Conservation (phyloP, 2,329 filamentous ascomycete genomes). For the Epichloe uncinata region DNA sequence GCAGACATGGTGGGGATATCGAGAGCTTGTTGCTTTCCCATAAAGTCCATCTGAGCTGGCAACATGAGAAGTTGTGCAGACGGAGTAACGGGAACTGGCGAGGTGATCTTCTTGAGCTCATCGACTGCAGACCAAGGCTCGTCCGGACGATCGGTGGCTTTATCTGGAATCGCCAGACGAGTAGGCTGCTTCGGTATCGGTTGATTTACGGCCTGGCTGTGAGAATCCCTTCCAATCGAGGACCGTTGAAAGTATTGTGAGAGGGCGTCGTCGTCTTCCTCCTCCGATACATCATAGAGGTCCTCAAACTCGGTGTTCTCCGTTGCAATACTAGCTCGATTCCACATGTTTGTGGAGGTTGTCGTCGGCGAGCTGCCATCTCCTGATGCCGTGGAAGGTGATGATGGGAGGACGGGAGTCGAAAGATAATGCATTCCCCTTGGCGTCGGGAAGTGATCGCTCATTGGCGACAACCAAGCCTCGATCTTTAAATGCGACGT, state of each 20-base stretch:
- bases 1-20: conserved; percentile 63
- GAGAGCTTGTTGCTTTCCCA: conserved; percentile 48
- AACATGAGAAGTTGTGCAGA: conserved; percentile 61
- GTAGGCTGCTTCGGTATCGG: conserved; percentile 22
- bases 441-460: conserved; percentile 60
- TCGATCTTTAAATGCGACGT: conserved; percentile 36
- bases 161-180: conserved; percentile 39
- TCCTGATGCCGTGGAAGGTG: conserved; percentile 40
- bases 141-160: conserved; percentile 17
- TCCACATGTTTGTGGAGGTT: conserved; percentile 47
- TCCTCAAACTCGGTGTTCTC: conserved; percentile 70
- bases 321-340: conserved; percentile 47
- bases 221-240: conserved; percentile 24
- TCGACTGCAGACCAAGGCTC: conserved; percentile 32
- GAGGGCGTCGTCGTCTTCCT: conserved; percentile 39
- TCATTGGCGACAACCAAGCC: conserved; percentile 45
- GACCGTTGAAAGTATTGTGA: conserved; percentile 13
- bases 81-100: conserved; percentile 50
- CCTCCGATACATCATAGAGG: conserved; percentile 74
- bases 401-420: conserved; percentile 48
- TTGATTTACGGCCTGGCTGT: conserved; percentile 22
- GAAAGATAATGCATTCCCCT: conserved; percentile 51
- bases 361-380: conserved; percentile 41
- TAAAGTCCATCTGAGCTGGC: conserved; percentile 57
- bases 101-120: conserved; percentile 35